Percentiles rank a stretch among this genome's conserved stretches.
Conservation (phyloP, 2,329 filamentous ascomycete species). For the Colletotrichum sidae region DNA sequence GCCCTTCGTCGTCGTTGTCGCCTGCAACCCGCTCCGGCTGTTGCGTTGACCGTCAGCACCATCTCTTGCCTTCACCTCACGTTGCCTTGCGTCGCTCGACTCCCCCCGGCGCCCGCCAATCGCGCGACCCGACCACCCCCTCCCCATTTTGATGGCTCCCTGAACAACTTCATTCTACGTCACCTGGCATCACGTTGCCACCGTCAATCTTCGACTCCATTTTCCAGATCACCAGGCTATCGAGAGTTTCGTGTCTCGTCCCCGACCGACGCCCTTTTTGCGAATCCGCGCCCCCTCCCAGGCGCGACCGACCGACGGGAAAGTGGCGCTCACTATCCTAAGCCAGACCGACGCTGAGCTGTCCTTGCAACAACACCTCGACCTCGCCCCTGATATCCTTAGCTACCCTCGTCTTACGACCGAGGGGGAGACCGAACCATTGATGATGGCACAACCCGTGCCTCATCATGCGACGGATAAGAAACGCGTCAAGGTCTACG, state of each 20-base stretch:
- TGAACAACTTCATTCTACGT: constrained; percentile 37
- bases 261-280: constrained; percentile 33
- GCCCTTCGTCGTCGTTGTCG: constrained; percentile 15
- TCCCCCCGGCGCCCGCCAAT: constrained; percentile 36
- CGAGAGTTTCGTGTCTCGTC: constrained; percentile 21
- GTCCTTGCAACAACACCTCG: constrained; percentile 70
- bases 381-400: constrained; percentile 65
- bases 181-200: constrained; percentile 37
- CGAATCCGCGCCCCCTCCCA: constrained; percentile 34
- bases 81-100: constrained; percentile 36
- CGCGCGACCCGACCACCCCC: constrained; percentile 38
- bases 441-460: constrained; percentile 79
- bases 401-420: constrained; percentile 57
- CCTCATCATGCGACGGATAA: constrained; percentile 75
- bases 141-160: constrained; percentile 39
- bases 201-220: constrained; percentile 23
- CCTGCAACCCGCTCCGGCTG: constrained; percentile 28
- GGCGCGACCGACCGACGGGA: constrained; percentile 42
- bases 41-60: constrained; percentile 22
- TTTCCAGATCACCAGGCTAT: constrained; percentile 7
- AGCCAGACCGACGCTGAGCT: constrained; percentile 66
- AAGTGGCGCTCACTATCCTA: constrained; percentile 68
- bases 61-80: constrained; percentile 16
- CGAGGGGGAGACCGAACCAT: constrained; percentile 69
- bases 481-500: constrained; percentile 97